These are phyloP conservation scores for Thielaviopsis cerberus DNA, from an alignment of 2,329 filamentous ascomycete species.

Conservation along the genomic window DNA sequence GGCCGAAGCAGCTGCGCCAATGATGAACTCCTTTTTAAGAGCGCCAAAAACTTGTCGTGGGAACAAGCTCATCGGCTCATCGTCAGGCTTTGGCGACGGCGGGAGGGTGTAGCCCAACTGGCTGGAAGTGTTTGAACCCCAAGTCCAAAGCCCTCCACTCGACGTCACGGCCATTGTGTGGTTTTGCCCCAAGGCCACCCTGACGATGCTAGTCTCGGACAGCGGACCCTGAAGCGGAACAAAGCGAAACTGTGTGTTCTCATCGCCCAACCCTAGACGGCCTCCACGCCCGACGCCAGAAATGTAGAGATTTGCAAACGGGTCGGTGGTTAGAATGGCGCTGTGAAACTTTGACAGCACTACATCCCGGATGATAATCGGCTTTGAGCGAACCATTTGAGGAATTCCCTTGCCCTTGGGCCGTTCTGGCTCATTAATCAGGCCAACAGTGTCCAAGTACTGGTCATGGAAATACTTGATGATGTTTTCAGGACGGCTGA, in stretches of 20 bases:
- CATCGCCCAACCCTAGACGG: conserved; percentile 72
- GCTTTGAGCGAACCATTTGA: conserved; percentile 49
- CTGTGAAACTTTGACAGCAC: conserved; percentile 83
- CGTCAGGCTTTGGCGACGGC: conserved; percentile 45
- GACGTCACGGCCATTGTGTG: conserved; percentile 73
- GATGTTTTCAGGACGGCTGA: conserved; percentile 62
- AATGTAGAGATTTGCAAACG: conserved; percentile 76
- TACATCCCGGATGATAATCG: conserved; percentile 62
- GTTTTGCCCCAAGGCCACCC: conserved; percentile 77
- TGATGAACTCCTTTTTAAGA: conserved; percentile 65
- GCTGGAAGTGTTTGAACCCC: conserved; percentile 73
- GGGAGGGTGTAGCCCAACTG: conserved; percentile 76
- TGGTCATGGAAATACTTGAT: conserved; percentile 48
- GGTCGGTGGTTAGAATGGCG: conserved; percentile 70
- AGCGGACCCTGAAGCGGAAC: conserved; percentile 63
- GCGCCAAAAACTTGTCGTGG: conserved; percentile 84
- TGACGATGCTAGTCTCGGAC: conserved; percentile 51
- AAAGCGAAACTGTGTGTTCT: conserved; percentile 76
- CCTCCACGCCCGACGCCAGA: conserved; percentile 85
- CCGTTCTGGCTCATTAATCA: not conserved
- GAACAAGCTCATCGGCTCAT: conserved; percentile 62
- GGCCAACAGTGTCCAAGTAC: conserved; percentile 30
- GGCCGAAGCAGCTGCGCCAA: conserved; percentile 72
- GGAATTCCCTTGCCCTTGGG: conserved; percentile 40
- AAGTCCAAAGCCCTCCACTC: conserved; percentile 83